A percentile compares a stretch with the other conserved stretches of the same genome.
phyloP scores from a whole-genome alignment of 2,329 filamentous ascomycete species.

The Emergomyces orientalis region DNA sequence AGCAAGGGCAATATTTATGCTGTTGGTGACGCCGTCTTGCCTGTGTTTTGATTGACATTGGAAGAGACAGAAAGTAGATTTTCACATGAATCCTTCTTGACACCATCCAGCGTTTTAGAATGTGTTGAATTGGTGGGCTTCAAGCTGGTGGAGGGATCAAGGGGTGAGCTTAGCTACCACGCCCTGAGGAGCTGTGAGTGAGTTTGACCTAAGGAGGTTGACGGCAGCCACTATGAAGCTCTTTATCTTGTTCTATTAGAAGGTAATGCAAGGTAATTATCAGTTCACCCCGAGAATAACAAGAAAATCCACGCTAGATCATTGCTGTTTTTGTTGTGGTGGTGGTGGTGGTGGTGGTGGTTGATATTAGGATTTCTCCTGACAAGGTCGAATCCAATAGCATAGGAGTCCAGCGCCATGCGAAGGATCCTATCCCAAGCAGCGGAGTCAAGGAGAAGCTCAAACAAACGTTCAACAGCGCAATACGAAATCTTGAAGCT shows the following conservation, averaged over 20 bases:
- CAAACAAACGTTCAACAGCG: background rate
- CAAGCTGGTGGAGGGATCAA: background rate
- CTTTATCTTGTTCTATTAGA: background rate
- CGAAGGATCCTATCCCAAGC: too few species aligned
- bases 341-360: too few species aligned
- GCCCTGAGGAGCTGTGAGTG: background rate
- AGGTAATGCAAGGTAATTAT: too few species aligned
- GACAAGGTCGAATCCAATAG: background rate
- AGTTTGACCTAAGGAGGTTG: background rate
- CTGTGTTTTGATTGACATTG: background rate
- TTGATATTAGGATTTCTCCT: background rate
- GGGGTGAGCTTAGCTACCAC: background rate
- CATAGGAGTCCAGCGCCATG: background rate
- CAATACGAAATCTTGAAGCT: background rate
- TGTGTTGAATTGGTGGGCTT: background rate
- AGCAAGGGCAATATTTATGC: background rate
- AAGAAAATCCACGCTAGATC: too few species aligned
- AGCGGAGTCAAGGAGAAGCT: background rate
- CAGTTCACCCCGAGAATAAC: too few species aligned
- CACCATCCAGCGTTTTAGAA: constrained; percentile 2
- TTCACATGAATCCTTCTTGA: background rate
- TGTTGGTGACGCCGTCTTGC: background rate
- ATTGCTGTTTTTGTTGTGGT: too few species aligned
- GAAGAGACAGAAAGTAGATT: background rate
- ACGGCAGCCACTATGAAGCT: background rate